Conservation (phyloP, 345 rosid genomes). For the Linum usitatissimum region DNA sequence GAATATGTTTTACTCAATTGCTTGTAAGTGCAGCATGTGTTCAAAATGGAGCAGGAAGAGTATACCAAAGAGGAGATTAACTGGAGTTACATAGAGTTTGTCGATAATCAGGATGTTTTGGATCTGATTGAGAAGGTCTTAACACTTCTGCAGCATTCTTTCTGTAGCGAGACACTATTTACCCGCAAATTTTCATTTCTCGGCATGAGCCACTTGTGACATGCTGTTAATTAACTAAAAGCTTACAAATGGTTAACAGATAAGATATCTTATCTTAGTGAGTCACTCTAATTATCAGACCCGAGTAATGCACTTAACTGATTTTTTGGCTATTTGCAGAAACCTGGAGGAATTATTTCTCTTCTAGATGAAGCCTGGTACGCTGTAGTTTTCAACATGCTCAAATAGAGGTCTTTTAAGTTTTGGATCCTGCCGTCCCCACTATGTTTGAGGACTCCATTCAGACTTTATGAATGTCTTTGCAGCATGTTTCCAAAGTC, state of each 20-base stretch:
- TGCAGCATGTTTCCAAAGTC: constrained; percentile 12
- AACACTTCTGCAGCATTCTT: not conserved
- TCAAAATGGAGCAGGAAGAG: constrained; percentile 12
- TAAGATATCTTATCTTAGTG: not conserved
- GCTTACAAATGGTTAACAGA: not conserved
- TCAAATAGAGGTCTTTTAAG: not conserved
- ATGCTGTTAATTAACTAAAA: not conserved
- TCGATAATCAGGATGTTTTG: constrained; percentile 10
- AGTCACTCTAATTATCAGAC: not conserved
- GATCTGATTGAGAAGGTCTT: constrained; percentile 9
- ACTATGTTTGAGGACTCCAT: not conserved
- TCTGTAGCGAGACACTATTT: not conserved
- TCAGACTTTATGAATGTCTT: not conserved
- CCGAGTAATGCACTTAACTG: not conserved
- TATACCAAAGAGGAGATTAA: constrained; percentile 7
- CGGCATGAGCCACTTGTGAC: not conserved
- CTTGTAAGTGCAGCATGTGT: constrained; percentile 5
- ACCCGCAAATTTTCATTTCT: not conserved
- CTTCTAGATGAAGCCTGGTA: constrained; percentile 12
- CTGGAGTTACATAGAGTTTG: constrained; percentile 11
- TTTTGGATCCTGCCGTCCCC: not conserved
- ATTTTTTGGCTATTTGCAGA: not conserved
- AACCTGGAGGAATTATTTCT: constrained; percentile 9
- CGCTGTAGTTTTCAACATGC: not conserved
- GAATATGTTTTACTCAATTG: not conserved